These are phyloP conservation scores for Eleusine indica DNA, from an alignment of 176 grass and related monocot genomes.

Conservation along the genomic window DNA sequence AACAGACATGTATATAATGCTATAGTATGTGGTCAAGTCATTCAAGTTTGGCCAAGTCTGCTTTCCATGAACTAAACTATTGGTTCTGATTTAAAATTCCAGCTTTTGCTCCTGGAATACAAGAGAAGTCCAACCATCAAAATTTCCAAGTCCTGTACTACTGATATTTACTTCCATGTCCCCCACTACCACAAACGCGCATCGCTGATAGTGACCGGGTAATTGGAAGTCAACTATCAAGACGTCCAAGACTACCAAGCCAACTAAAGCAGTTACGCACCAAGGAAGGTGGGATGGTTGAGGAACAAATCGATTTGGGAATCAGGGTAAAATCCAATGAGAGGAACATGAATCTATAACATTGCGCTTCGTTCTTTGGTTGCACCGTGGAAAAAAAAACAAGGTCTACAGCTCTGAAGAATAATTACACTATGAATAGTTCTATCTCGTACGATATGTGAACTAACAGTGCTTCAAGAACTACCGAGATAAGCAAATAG, in stretches of 20 bases:
- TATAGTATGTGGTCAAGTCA: no score
- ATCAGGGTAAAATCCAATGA: neutral
- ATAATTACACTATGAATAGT: neutral
- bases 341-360: neutral
- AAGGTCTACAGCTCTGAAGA: neutral
- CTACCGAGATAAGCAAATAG: neutral
- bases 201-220: neutral
- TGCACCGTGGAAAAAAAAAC: neutral
- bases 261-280: neutral
- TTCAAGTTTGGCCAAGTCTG: no score
- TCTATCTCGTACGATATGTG: neutral
- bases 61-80: no score
- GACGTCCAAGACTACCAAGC: neutral
- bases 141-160: neutral
- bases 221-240: neutral
- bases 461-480: neutral
- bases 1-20: neutral
- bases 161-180: neutral
- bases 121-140: neutral
- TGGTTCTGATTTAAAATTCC: neutral
- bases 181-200: neutral
- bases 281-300: neutral
- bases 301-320: neutral
- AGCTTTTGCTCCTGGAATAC: neutral
- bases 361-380: neutral